A percentile compares a stretch with the other conserved stretches of the same genome.
phyloP scores from a whole-genome alignment of 108 stramenopile species.

The Nitzschia sp. region DNA sequence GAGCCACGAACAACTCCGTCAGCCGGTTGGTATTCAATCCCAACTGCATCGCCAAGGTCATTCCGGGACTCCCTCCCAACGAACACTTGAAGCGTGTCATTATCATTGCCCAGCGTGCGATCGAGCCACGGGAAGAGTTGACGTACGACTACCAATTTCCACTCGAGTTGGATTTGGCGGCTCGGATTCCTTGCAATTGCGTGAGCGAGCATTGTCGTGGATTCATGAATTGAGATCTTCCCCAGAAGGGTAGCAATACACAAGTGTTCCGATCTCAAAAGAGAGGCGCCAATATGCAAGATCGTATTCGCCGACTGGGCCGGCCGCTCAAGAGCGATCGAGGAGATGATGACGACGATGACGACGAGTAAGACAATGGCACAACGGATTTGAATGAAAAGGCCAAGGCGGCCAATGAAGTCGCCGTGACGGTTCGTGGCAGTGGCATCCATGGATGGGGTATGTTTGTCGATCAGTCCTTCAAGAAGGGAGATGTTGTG shows the following conservation, averaged over 20 bases:
- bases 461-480: too few species aligned
- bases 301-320: conserved; percentile 56
- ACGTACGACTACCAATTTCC: conserved; percentile 98
- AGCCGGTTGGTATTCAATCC: conserved; percentile 49
- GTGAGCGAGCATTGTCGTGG: conserved; percentile 69
- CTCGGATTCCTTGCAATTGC: conserved; percentile 79
- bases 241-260: conserved; percentile 63
- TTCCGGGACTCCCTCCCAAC: conserved; percentile 58
- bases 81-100: conserved; percentile 79
- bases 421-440: too few species aligned
- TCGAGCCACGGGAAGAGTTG: conserved; percentile 90
- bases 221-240: conserved; percentile 89
- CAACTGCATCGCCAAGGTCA: conserved; percentile 89
- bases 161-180: conserved; percentile 66
- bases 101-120: conserved; percentile 86
- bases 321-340: conserved; percentile 48
- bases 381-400: too few species aligned
- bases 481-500: conserved; percentile 81
- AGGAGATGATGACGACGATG: neutral
- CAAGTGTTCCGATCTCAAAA: conserved; percentile 43
- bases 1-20: conserved; percentile 1
- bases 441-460: too few species aligned
- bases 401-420: too few species aligned
- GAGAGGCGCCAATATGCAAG: conserved; percentile 58
- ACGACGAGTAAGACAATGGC: too few species aligned